Base-by-base conservation (phyloP, 2,329 filamentous ascomycete genomes). In the Diaporthe sp. region DNA sequence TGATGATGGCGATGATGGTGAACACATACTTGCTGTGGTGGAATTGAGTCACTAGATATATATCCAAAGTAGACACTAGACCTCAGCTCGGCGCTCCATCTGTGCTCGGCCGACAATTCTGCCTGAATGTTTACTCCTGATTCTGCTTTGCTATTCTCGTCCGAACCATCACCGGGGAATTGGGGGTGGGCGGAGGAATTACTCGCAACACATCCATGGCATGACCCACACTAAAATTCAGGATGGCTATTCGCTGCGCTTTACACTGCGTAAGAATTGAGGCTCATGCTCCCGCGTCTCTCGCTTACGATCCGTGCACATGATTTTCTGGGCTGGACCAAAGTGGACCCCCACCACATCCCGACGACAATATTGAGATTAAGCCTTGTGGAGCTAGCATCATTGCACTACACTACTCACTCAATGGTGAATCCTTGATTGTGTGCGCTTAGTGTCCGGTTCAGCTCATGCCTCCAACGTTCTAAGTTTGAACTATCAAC, bases 241-340 rank as follows among this genome's bases (percentile, higher is more conserved):
- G n/a, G 15, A 25, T 25, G n/a, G 65, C 65, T 55, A 68, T 53
- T 68, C 46, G 65, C 65, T 39, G 46, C 12, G 62, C 19, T 25
- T 4, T 68, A 68, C 62, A 51, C 44, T 68, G 62, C 62, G 65
- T 69, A 69, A 68, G 31, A 53, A 3, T 68, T 53, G 65, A 68
- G 65, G 65, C 65, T 68, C 37, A 68, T 37, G 31, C 62, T 68
- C 62, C 44, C 46, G 7, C 25, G n/a, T 28, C 61, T 37, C 22
- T 68, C 61, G 62, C 44, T 68, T 9, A 25, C 31, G 31, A 68
- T 68, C 65, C 49, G 34, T 69, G 65, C 65, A 69, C 17, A 69
- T 55, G 65, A 39, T 53, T 51, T 42, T 55, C 34, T 22, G 9
- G 65, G 28, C 65, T 55, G 34, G 65, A 69, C 65, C 34, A 69